phyloP scores from a whole-genome alignment of 2,329 filamentous ascomycete species.

The Cryphonectria radicalis region DNA sequence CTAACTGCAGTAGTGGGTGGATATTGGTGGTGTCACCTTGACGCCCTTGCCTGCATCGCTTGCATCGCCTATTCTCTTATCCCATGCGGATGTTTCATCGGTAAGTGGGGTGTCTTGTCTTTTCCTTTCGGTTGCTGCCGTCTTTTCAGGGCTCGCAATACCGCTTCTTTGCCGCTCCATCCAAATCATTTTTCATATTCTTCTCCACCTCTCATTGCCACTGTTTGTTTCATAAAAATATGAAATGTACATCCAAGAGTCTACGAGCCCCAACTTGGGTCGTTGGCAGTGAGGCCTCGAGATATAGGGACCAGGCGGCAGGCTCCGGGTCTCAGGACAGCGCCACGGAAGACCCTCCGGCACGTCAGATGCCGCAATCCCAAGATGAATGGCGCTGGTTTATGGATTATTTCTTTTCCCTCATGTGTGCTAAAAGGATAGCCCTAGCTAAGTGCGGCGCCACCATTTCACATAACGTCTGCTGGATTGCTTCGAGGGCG shows the following conservation, averaged over 20 bases:
- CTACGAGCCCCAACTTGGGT: neutral
- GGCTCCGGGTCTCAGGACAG: constrained; percentile 58
- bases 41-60: constrained; percentile 58
- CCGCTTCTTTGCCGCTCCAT: neutral
- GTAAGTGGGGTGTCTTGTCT: constrained; percentile 58
- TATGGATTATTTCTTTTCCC: constrained; percentile 70
- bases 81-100: constrained; percentile 62
- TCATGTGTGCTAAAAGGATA: neutral
- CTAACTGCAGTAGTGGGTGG: neutral
- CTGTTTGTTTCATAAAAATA: neutral
- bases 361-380: constrained; percentile 73
- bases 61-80: constrained; percentile 69
- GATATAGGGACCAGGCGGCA: neutral
- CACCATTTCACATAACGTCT: neutral
- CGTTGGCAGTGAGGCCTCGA: neutral
- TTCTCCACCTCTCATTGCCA: neutral
- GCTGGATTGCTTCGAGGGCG: neutral
- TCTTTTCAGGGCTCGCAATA: neutral
- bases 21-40: neutral
- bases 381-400: constrained; percentile 64
- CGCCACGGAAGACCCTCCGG: constrained; percentile 62
- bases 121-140: neutral
- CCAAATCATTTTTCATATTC: neutral
- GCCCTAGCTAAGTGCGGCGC: neutral
- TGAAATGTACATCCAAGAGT: neutral